Base-by-base conservation (phyloP, 805 yeast species). In the Maudiozyma turicensis region DNA sequence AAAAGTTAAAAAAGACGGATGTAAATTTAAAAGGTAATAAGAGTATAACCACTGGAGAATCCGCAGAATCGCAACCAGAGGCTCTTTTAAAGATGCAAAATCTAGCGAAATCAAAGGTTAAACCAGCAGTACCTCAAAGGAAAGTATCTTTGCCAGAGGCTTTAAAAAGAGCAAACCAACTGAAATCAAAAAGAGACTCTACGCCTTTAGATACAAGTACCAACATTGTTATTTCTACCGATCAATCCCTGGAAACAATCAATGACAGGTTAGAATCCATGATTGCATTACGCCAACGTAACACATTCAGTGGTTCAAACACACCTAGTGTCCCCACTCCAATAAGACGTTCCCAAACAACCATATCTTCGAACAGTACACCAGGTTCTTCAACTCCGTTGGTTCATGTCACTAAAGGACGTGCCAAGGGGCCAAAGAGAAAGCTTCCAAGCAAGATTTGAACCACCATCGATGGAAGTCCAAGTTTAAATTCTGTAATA, bases 351-450 rank as follows among this genome's bases (percentile, higher is more conserved):
- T 15, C 43, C 28, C 34, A 33, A 8, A 29, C 45, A 11, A 15
- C 41, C 10, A 3, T 32, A 8, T 30, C 40, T 20, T 10, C 26
- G 3, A 20, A 20, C 26, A 4, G 26, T 20, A 20, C 42, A 3
- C 40, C 46, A 11, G 14, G 28, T 11, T 30, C 40, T 9, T 32
- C 56, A 15, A 50, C 29, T 15, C 43, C 42, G 14, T 40, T 67
- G 40, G 56, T 44, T 3, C 71, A 66, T 44, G 50, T 58, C 9
- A 69, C 61, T 38, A 69, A 67, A 53, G 51, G 48, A 6, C 59
- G 74, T 48, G 54, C 71, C 8, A 61, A 61, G 15, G 73, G 72
- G 1, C 74, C 72, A 20, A 69, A 61, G 48, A 55, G 75, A 49
- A 60, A 69, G 46, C 55, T 65, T n/a, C 75, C 73, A 2, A 57